Conservation (phyloP, 192 early-diverging fungal species). For the Coemansia sp. region DNA sequence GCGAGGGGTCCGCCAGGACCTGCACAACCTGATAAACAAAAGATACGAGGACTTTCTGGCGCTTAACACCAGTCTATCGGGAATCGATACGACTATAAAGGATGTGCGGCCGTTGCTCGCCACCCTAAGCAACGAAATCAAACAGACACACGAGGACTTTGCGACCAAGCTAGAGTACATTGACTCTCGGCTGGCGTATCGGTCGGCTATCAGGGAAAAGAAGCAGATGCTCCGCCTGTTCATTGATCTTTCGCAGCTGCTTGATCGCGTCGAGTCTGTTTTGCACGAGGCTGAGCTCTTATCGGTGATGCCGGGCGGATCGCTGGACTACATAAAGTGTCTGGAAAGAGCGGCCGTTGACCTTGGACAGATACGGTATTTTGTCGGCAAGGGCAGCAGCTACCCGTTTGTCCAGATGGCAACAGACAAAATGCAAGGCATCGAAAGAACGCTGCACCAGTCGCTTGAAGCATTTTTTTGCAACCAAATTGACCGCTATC, state of each 20-base stretch:
- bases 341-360: constrained; percentile 41
- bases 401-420: constrained; percentile 23
- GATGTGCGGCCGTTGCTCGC: constrained; percentile 18
- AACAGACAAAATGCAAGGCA: constrained; percentile 10
- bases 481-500: constrained; percentile 16
- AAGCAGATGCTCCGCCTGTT: constrained; percentile 36
- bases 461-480: constrained; percentile 18
- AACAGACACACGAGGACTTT: constrained; percentile 10
- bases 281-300: constrained; percentile 18
- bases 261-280: constrained; percentile 24
- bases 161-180: constrained; percentile 20
- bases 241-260: constrained; percentile 34
- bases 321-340: constrained; percentile 31
- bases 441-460: constrained; percentile 20
- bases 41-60: constrained; percentile 47
- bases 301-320: neutral
- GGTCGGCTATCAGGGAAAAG: constrained; percentile 32
- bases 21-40: constrained; percentile 30
- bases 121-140: constrained; percentile 7
- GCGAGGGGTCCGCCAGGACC: constrained; percentile 14
- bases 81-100: constrained; percentile 24
- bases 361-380: constrained; percentile 38
- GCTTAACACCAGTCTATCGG: constrained; percentile 35
- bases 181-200: constrained; percentile 30
- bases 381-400: constrained; percentile 24